Percentiles rank a stretch among this genome's conserved stretches.
These are phyloP conservation scores for Moesziomyces antarcticus DNA, from an alignment of 1,284 basidiomycete species.

Conservation along the genomic window DNA sequence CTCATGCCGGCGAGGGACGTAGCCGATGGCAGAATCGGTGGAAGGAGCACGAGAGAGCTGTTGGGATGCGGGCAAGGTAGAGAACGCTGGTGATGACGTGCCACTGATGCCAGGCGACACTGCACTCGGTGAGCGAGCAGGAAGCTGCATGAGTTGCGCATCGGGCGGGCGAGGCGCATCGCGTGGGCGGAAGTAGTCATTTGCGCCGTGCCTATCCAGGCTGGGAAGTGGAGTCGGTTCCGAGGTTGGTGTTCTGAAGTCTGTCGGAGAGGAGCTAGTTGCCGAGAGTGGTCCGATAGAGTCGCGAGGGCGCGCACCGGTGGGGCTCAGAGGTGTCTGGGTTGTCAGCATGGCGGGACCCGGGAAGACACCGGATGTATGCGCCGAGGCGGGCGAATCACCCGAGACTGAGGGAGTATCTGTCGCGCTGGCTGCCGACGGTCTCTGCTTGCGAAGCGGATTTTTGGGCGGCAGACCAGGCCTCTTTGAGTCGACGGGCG, in stretches of 20 bases:
- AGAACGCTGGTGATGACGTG: constrained; percentile 20
- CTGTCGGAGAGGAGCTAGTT: constrained; percentile 22
- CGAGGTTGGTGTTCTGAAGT: constrained; percentile 18
- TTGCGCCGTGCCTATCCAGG: constrained; percentile 8
- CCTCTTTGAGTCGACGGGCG: constrained; percentile 12
- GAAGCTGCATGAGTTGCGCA: not conserved
- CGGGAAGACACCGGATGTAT: constrained; percentile 17
- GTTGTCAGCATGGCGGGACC: constrained; percentile 10
- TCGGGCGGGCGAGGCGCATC: constrained; percentile 9
- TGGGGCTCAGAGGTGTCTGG: constrained; percentile 5
- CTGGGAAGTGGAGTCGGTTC: constrained; percentile 12
- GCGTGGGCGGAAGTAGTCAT: constrained; percentile 23
- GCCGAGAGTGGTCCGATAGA: constrained; percentile 7
- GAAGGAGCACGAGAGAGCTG: constrained; percentile 29
- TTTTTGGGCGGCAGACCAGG: constrained; percentile 50
- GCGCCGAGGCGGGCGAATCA: constrained; percentile 22
- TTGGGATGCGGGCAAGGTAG: constrained; percentile 15
- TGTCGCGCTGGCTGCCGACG: constrained; percentile 19
- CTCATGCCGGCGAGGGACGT: constrained; percentile 15
- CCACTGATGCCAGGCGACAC: constrained; percentile 5
- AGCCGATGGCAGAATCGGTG: constrained; percentile 17
- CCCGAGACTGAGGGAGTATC: constrained; percentile 20
- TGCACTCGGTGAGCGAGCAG: constrained; percentile 20
- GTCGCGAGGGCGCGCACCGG: not conserved
- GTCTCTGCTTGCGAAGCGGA: constrained; percentile 41